Evolutionary conservation across 1,139 yeast species (phyloP), one percentile per base, ranked within the genome.

Genomic region (Saccharomyces pastorianus): DNA sequence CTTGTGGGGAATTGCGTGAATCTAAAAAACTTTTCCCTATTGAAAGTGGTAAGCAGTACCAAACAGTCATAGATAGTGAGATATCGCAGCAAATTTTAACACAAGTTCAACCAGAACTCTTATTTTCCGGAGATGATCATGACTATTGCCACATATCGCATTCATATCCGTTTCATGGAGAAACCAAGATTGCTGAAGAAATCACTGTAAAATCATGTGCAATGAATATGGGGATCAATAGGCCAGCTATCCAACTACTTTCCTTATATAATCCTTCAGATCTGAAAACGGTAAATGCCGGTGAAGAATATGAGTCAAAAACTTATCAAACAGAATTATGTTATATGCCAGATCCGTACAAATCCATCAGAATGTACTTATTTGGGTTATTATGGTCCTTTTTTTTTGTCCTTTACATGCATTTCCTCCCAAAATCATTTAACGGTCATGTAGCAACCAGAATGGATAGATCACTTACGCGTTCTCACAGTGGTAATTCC

Each of bases 81-180:
- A 64, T 85, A 4, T 76, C 93, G 0, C 76, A 80, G 50, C 74
- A 77, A 20, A 76, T 93, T 6, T 69, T 93, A 46, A 65, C 75
- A 3, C 70, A 71, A 3, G 67, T 90, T 1, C 73, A 77, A 51
- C 99, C 99, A 0, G 72, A 74, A 17, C 72, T 85, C 7, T 77
- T 88, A 1, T 88, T 90, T 66, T 84, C 96, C 3, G 99, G 99
- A 1, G 99, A 93, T 67, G 99, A 93, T 67, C 99, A 93, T 71
- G 99, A 93, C 69, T 91, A 89, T 61, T 93, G 99, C 70, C 90
- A 86, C 59, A 80, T 87, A 13, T 71, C 73, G 11, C 96, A 90
- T 64, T 70, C 77, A 2, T 82, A 77, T 60, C 51, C 57, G 14
- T 11, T 25, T 4, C 66, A 68, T 27, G 74, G 76, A 1, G 70